Evolutionary conservation across 257 asterid species (phyloP).

Genomic region (Prunella vulgaris): DNA sequence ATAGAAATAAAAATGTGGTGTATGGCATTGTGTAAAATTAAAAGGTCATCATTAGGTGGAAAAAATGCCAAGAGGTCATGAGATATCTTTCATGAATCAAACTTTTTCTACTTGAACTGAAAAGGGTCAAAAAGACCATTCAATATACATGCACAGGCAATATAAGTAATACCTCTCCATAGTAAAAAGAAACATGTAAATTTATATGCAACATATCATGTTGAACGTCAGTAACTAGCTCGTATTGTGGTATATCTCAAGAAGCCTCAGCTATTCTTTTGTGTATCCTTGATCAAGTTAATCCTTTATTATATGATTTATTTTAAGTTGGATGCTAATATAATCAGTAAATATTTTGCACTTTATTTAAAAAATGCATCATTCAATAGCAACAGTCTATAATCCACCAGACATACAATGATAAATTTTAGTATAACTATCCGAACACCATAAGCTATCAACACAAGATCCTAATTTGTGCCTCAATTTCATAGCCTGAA

Average conservation of each 20-base stretch:
- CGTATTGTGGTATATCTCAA: not conserved
- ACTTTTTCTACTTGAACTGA: not conserved
- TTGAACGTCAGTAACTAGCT: not conserved
- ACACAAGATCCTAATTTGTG: not conserved
- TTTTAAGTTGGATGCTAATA: not conserved
- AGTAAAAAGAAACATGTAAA: not conserved
- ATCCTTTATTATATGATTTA: not conserved
- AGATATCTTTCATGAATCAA: not conserved
- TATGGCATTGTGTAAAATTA: not conserved
- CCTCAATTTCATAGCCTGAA: not conserved
- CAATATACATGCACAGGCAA: not conserved
- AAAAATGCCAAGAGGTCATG: not conserved
- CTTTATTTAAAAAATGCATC: not conserved
- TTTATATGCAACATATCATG: not conserved
- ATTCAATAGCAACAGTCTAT: not conserved
- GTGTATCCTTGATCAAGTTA: not conserved
- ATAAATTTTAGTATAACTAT: not conserved
- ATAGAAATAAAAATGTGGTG: not conserved
- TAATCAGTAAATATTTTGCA: constrained; percentile 5
- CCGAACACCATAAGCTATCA: not conserved
- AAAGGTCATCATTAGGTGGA: not conserved
- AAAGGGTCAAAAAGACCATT: not conserved
- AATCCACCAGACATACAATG: not conserved
- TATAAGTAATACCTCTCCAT: not conserved
- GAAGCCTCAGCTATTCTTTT: not conserved